Percentiles rank a stretch among this genome's conserved stretches.
These are phyloP conservation scores for Colletotrichum magnum DNA, from an alignment of 2,329 filamentous ascomycete genomes.

Conservation along the genomic window DNA sequence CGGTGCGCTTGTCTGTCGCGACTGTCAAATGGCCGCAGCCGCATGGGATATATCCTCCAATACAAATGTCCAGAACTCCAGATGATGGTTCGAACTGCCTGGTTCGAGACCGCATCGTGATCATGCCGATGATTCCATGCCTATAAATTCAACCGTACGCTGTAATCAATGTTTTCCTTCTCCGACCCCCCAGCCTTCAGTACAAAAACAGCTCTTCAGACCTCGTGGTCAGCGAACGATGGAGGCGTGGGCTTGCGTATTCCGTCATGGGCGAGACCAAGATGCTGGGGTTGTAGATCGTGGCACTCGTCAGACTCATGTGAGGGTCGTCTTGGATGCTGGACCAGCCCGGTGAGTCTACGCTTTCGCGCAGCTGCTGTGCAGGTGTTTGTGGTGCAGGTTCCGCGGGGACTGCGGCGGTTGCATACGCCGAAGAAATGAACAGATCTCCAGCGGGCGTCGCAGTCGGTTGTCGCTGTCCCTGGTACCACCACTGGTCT, in stretches of 20 bases:
- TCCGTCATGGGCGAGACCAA: constrained; percentile 57
- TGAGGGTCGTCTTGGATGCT: constrained; percentile 37
- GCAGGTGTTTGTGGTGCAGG: constrained; percentile 12
- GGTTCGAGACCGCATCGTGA: not conserved
- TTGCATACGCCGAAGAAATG: constrained; percentile 34
- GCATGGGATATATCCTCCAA: constrained; percentile 38
- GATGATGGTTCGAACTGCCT: not conserved
- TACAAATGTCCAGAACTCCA: constrained; percentile 10
- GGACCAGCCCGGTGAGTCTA: constrained; percentile 48
- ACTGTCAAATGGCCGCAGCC: not conserved
- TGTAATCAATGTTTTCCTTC: not conserved
- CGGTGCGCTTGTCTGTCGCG: not conserved
- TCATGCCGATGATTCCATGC: not conserved
- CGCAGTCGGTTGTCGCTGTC: constrained; percentile 47
- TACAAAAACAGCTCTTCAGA: constrained; percentile 58
- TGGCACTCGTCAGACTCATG: constrained; percentile 33
- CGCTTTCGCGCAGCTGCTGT: constrained; percentile 8
- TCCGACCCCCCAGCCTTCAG: not conserved
- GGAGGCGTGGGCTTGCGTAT: constrained; percentile 45
- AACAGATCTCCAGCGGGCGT: constrained; percentile 45
- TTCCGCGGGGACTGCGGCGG: constrained; percentile 12
- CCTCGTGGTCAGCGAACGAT: constrained; percentile 55
- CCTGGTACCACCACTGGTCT: constrained; percentile 71
- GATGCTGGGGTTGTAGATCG: constrained; percentile 28
- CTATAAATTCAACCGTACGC: not conserved